phyloP scores from a whole-genome alignment of 2,329 filamentous ascomycete genomes.

The Plenodomus tracheiphilus region DNA sequence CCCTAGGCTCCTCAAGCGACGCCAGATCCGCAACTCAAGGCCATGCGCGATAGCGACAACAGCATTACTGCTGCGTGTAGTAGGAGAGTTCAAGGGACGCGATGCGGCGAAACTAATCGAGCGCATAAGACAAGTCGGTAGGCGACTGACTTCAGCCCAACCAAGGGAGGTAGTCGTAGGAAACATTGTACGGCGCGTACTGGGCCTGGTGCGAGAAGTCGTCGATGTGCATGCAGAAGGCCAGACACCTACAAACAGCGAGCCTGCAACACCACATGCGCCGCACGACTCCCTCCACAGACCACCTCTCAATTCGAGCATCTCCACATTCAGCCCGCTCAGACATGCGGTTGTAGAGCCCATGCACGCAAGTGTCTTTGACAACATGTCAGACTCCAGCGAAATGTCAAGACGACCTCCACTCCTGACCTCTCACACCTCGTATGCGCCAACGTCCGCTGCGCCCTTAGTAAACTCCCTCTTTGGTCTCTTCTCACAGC shows the following conservation, averaged over 20 bases:
- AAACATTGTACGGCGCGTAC: slow-evolving; percentile 88
- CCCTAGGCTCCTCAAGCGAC: slow-evolving; percentile 78
- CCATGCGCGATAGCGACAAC: slow-evolving; percentile 90
- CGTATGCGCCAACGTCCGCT: slow-evolving; percentile 61
- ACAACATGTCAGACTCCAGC: slow-evolving; percentile 41
- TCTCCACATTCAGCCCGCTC: slow-evolving; percentile 54
- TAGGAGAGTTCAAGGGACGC: slow-evolving; percentile 77
- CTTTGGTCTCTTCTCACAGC: slow-evolving; percentile 83
- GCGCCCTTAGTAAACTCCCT: slow-evolving; percentile 69
- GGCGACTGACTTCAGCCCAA: slow-evolving; percentile 77
- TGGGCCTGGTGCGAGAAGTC: slow-evolving; percentile 90
- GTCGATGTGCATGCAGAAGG: slow-evolving; percentile 77
- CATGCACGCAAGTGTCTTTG: slow-evolving; percentile 34
- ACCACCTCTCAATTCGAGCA: slow-evolving; percentile 46
- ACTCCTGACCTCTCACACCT: slow-evolving; percentile 64
- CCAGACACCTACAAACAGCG: slow-evolving; percentile 60
- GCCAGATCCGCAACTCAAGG: slow-evolving; percentile 86
- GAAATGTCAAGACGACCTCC: slow-evolving; percentile 58
- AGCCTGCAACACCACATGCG: slow-evolving; percentile 50
- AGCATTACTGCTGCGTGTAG: slow-evolving; percentile 82
- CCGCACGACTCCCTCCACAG: slow-evolving; percentile 43
- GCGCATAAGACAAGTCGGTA: slow-evolving; percentile 77
- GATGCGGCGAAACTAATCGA: slow-evolving; percentile 79
- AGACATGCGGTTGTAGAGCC: slow-evolving; percentile 47
- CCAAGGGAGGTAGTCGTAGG: slow-evolving; percentile 90